Conservation (phyloP, 192 early-diverging fungal genomes). For the Mortierella alpina region DNA sequence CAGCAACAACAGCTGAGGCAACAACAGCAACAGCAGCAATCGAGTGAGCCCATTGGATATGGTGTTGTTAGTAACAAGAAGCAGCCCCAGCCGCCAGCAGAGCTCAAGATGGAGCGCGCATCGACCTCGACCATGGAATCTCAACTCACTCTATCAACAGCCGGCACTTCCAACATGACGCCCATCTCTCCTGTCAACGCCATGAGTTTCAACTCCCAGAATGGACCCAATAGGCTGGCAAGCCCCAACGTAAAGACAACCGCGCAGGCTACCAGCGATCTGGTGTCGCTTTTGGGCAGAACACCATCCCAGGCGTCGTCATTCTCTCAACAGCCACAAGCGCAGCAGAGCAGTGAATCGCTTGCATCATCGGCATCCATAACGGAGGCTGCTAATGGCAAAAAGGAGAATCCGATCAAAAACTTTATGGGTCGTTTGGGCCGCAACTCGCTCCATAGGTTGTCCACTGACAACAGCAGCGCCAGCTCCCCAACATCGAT, state of each 20-base stretch:
- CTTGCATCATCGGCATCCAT: background rate
- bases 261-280: conserved; percentile 38
- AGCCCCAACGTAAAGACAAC: conserved; percentile 18
- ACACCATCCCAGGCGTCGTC: conserved; percentile 6
- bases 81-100: background rate
- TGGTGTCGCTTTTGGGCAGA: conserved; percentile 29
- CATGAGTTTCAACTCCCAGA: conserved; percentile 11
- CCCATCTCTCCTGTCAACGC: conserved; percentile 34
- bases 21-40: conserved; percentile 17
- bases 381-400: background rate
- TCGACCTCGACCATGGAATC: conserved; percentile 35
- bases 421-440: conserved; percentile 48
- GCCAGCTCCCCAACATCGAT: conserved; percentile 39
- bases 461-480: conserved; percentile 32
- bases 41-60: conserved; percentile 4
- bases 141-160: conserved; percentile 35
- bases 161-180: conserved; percentile 16
- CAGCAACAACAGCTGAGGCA: conserved; percentile 21
- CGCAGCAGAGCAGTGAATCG: background rate
- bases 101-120: conserved; percentile 16
- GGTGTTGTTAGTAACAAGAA: conserved; percentile 29
- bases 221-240: background rate
- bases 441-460: conserved; percentile 41
- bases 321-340: conserved; percentile 9
- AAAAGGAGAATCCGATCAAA: conserved; percentile 49